A percentile compares a stretch with the other conserved stretches of the same genome.
phyloP scores from a whole-genome alignment of 2,329 filamentous ascomycete species.

The Cryphonectria carpinicola region DNA sequence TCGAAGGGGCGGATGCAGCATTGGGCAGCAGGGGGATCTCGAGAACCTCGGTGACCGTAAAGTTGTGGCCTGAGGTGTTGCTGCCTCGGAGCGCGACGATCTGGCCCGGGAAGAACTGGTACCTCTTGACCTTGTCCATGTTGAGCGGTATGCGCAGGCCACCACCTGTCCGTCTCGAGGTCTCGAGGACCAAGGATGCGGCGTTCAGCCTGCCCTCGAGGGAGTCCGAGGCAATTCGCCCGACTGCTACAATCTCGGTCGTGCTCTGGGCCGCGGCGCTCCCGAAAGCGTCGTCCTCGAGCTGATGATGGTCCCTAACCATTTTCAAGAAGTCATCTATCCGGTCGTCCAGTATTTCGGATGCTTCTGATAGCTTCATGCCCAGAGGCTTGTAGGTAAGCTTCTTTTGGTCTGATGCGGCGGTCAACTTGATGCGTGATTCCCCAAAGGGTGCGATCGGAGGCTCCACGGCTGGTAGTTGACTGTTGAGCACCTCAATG shows the following conservation, averaged over 20 bases:
- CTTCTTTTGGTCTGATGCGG: slow-evolving; percentile 87
- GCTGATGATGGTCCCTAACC: slow-evolving; percentile 72
- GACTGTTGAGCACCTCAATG: slow-evolving; percentile 79
- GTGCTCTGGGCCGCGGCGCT: slow-evolving; percentile 86
- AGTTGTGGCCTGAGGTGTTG: slow-evolving; percentile 84
- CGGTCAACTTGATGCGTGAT: slow-evolving; percentile 80
- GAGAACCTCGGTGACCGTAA: slow-evolving; percentile 78
- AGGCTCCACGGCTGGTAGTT: slow-evolving; percentile 68
- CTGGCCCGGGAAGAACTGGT: slow-evolving; percentile 92
- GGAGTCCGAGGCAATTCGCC: slow-evolving; percentile 87
- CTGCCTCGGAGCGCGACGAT: slow-evolving; percentile 86
- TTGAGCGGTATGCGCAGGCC: slow-evolving; percentile 82
- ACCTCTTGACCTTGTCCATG: slow-evolving; percentile 67
- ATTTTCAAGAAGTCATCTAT: slow-evolving; percentile 87
- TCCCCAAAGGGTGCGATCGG: slow-evolving; percentile 75
- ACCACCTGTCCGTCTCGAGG: slow-evolving; percentile 79
- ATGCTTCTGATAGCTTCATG: slow-evolving; percentile 92
- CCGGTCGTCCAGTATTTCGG: slow-evolving; percentile 90
- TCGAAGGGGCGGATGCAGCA: slow-evolving; percentile 69
- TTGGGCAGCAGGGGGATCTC: slow-evolving; percentile 73
- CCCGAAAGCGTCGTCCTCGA: slow-evolving; percentile 82
- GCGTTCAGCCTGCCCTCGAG: slow-evolving; percentile 84
- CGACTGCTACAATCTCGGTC: slow-evolving; percentile 85
- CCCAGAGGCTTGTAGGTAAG: slow-evolving; percentile 89
- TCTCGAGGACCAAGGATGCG: slow-evolving; percentile 85